These are phyloP conservation scores for Trametes pubescens DNA, from an alignment of 1,284 basidiomycete species.

Conservation along the genomic window DNA sequence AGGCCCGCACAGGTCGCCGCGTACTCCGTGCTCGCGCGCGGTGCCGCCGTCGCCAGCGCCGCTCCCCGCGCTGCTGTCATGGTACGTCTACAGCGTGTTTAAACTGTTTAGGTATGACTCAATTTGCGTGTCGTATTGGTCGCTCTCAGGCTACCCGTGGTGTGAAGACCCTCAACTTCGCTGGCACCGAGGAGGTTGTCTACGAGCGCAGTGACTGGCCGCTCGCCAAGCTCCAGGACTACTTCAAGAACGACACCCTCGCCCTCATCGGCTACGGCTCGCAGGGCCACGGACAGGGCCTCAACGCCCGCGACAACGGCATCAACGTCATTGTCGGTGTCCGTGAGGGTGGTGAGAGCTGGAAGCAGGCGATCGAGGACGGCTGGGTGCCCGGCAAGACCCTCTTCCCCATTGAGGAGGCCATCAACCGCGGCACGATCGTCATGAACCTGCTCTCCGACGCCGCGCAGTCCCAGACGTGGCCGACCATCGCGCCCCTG, in stretches of 20 bases:
- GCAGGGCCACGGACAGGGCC: constrained; percentile 98
- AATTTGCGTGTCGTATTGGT: neutral
- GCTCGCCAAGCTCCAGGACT: constrained; percentile 96
- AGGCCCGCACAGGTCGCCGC: constrained; percentile 64
- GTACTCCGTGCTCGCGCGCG: constrained; percentile 77
- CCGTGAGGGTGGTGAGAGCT: constrained; percentile 95
- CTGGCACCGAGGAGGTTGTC: constrained; percentile 93
- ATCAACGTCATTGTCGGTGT: constrained; percentile 99
- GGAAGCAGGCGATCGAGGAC: constrained; percentile 96
- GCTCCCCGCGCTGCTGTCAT: constrained; percentile 49
- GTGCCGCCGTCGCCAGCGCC: constrained; percentile 45
- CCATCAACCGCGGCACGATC: constrained; percentile 95
- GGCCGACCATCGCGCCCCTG: constrained; percentile 87
- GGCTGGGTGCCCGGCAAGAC: constrained; percentile 99
- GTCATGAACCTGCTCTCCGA: constrained; percentile 99
- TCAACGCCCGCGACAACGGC: constrained; percentile 99
- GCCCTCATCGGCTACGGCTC: constrained; percentile 99
- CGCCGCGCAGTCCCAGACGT: constrained; percentile 96
- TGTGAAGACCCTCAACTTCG: constrained; percentile 98
- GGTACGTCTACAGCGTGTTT: constrained; percentile 47
- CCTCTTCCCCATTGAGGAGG: constrained; percentile 98
- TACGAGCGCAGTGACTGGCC: constrained; percentile 99
- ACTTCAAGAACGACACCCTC: constrained; percentile 99
- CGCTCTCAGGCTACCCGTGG: constrained; percentile 60
- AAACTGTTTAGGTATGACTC: constrained; percentile 7